These are phyloP conservation scores for Fusarium floridanum DNA, from an alignment of 2,329 filamentous ascomycete species.

Conservation along the genomic window DNA sequence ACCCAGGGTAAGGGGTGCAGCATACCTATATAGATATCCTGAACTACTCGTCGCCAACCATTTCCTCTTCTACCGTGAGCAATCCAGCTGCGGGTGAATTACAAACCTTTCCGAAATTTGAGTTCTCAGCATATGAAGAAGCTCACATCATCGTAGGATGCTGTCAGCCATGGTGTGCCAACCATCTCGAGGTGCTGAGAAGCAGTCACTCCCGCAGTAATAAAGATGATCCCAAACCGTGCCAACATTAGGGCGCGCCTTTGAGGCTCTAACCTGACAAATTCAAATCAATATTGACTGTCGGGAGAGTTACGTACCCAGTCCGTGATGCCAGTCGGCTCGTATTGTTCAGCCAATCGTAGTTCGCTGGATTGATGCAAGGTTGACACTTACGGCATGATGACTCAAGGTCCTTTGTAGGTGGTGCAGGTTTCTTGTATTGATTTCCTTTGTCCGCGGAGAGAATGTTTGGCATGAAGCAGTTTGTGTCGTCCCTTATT, in stretches of 20 bases:
- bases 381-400: background rate
- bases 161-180: background rate
- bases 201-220: background rate
- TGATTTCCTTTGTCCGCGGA: background rate
- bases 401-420: background rate
- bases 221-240: background rate
- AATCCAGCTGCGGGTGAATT: background rate
- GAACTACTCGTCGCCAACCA: background rate
- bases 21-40: background rate
- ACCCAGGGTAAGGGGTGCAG: background rate
- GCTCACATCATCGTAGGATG: background rate
- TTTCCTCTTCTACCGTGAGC: too few relatives aligned
- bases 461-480: background rate
- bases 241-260: background rate
- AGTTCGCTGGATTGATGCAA: background rate
- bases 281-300: background rate
- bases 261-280: background rate
- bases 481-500: too few relatives aligned
- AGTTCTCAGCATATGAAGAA: background rate
- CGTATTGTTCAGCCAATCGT: background rate
- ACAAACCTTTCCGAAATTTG: background rate
- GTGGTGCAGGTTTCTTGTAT: background rate
- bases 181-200: background rate
- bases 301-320: background rate
- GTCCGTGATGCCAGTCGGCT: background rate